Evolutionary conservation across 345 rosid species (phyloP), one percentile per base, ranked within the genome.

Genomic region (Dimocarpus longan): DNA sequence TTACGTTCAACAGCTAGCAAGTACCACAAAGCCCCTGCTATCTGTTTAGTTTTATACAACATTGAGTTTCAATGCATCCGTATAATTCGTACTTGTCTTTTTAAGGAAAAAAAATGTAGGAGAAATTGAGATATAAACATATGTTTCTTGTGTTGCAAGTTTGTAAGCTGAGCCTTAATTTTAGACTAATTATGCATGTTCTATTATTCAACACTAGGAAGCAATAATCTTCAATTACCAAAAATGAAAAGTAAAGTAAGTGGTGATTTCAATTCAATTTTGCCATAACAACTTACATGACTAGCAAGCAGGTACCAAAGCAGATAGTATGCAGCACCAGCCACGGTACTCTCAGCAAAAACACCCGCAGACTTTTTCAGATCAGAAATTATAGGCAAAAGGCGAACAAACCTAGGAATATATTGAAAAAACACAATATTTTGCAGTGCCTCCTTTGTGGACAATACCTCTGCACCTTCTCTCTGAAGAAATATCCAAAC

Each of bases 251-350:
- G 48, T 43, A 22, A 19, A 19, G 24, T 22, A 11, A 44, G 5
- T 69, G 5, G n/a, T 6, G 16, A 10, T 72, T n/a, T n/a, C 50
- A 72, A 13, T 32, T 32, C 37, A 3, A 32, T 24, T 60, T 8
- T n/a, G 22, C 68, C 52, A 39, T 2, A 75, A 56, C n/a, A 9
- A 79, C 98, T 88, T 83, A 92, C 98, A 83, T 94, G 98, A 75
- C 98, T 91, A 21, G 94, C 90, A 73, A 93, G 93, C 88, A 94
- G 56, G 87, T 93, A 94, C 96, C 98, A 94, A 5, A 94, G 93
- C 63, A 94, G 86, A 76, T 94, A 94, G 82, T 94, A 93, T 8
- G 96, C 96, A 28, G 96, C 97, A 73, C 96, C 96, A 57, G 88
- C 87, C 91, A 90, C 87, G 66, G 95, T 97, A 39, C 96, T 89